phyloP scores from a whole-genome alignment of 352 stramenopile species.

The Pythium coloratum region DNA sequence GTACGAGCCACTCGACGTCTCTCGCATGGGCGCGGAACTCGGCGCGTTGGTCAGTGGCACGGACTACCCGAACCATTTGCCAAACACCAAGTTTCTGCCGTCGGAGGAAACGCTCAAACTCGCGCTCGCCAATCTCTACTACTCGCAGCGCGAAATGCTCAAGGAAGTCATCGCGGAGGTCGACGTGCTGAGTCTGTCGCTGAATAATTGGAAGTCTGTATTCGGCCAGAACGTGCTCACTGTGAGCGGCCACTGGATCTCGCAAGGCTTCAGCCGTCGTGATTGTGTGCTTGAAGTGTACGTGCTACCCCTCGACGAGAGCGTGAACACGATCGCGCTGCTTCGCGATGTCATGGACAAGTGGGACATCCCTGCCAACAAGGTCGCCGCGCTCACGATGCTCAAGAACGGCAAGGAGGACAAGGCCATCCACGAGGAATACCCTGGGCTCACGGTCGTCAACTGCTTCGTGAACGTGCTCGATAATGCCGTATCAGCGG shows the following conservation, averaged over 20 bases:
- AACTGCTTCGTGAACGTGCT: conserved; percentile 72
- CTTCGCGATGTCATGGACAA: conserved; percentile 83
- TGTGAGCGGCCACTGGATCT: conserved; percentile 80
- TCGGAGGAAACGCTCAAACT: conserved; percentile 72
- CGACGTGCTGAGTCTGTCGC: conserved; percentile 68
- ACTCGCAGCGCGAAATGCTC: conserved; percentile 77
- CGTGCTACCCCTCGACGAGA: conserved; percentile 71
- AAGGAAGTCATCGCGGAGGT: conserved; percentile 79
- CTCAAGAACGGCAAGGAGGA: conserved; percentile 45
- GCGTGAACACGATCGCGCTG: conserved; percentile 74
- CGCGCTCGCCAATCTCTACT: conserved; percentile 73
- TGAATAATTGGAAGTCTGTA: conserved; percentile 82
- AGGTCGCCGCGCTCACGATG: conserved; percentile 75
- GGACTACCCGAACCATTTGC: conserved; percentile 24
- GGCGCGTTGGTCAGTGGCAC: conserved; percentile 56
- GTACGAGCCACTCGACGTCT: conserved; percentile 73
- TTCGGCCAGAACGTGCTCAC: conserved; percentile 82
- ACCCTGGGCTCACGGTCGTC: conserved; percentile 58
- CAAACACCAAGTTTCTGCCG: conserved; percentile 39
- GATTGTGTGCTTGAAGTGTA: conserved; percentile 81
- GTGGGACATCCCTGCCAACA: conserved; percentile 72
- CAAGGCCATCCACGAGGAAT: conserved; percentile 64
- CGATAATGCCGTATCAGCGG: conserved; percentile 52
- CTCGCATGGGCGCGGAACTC: conserved; percentile 65
- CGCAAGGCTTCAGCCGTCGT: conserved; percentile 63